phyloP scores from a whole-genome alignment of 805 yeast genomes.

The Sungouiozyma intestinalis region DNA sequence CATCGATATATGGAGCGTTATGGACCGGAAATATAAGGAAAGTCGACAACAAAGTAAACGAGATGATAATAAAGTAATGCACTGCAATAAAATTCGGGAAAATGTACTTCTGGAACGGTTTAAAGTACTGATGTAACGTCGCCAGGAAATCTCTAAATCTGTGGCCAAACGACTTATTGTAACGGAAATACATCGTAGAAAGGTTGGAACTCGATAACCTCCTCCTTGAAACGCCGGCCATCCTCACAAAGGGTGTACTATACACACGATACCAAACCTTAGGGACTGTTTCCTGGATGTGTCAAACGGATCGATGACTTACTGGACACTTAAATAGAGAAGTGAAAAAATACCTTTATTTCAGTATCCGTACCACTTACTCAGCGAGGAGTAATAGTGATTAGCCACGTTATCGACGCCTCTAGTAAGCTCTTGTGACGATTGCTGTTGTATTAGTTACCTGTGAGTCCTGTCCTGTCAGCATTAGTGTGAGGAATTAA shows the following conservation, averaged over 20 bases:
- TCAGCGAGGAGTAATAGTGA: background rate
- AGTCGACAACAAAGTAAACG: conserved; percentile 53
- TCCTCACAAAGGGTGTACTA: no score
- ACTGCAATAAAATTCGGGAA: conserved; percentile 42
- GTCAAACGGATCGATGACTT: background rate
- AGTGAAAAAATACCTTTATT: background rate
- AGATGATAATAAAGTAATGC: conserved; percentile 60
- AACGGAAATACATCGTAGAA: conserved; percentile 2
- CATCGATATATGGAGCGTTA: conserved; percentile 60
- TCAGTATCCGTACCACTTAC: background rate
- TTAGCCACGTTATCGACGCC: no score
- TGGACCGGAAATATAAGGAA: conserved; percentile 63
- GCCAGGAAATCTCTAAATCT: conserved; percentile 29
- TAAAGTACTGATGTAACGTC: conserved; percentile 14
- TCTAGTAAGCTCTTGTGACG: no score
- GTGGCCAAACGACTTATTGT: conserved; percentile 30
- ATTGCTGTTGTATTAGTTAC: no score
- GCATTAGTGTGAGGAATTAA: no score
- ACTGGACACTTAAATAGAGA: no score
- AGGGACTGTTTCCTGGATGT: no score
- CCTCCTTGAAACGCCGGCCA: background rate
- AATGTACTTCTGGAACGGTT: conserved; percentile 28
- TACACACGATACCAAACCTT: no score
- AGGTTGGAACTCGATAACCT: background rate
- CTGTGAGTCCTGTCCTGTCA: no score